Evolutionary conservation across 352 stramenopile genomes (phyloP).

Genomic region (Phytophthora pisi): DNA sequence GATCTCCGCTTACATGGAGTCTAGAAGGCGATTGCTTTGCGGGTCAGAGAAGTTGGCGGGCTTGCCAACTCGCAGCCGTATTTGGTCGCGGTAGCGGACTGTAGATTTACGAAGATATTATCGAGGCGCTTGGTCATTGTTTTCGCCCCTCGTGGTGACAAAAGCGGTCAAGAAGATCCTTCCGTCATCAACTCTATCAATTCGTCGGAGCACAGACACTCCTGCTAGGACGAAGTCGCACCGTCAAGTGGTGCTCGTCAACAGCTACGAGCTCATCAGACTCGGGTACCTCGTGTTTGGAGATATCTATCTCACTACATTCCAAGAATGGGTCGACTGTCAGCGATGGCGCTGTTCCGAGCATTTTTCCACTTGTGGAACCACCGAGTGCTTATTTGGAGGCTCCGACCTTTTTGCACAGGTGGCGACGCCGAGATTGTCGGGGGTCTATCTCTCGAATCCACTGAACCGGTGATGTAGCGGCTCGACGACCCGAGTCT

Average conservation of each 20-base stretch:
- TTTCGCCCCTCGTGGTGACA: too few relatives aligned
- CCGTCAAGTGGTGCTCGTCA: not conserved
- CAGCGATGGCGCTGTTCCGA: slow-evolving; percentile 4
- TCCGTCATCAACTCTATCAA: too few relatives aligned
- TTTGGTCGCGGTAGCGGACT: too few relatives aligned
- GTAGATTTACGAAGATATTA: too few relatives aligned
- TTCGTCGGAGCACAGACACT: too few relatives aligned
- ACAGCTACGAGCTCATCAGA: slow-evolving; percentile 26
- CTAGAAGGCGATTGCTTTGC: too few relatives aligned
- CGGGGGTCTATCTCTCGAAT: not conserved
- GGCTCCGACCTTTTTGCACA: not conserved
- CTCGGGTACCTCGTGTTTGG: slow-evolving; percentile 23
- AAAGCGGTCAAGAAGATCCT: too few relatives aligned
- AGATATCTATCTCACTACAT: slow-evolving; percentile 1
- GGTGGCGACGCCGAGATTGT: not conserved
- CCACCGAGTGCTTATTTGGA: slow-evolving; percentile 16
- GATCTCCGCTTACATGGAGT: too few relatives aligned
- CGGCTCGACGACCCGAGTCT: slow-evolving; percentile 19
- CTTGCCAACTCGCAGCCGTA: too few relatives aligned
- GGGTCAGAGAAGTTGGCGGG: too few relatives aligned
- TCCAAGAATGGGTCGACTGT: slow-evolving; percentile 18
- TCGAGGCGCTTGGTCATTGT: too few relatives aligned
- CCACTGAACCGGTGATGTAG: slow-evolving; percentile 11
- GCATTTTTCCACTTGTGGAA: slow-evolving; percentile 15
- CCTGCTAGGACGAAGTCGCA: too few relatives aligned